Conservation (phyloP, 257 asterid genomes). For the Fraxinus americana region DNA sequence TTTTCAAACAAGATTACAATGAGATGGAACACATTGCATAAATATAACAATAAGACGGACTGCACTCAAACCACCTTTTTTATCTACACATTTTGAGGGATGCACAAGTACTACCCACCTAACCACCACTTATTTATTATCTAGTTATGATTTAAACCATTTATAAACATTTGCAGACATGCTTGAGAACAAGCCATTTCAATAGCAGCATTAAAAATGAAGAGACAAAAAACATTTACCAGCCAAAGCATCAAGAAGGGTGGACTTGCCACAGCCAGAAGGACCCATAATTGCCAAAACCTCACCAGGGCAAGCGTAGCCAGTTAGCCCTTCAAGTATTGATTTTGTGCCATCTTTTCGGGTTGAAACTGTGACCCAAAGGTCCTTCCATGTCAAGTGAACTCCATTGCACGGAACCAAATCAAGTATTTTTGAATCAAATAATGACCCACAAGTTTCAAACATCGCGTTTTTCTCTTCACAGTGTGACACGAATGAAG, state of each 20-base stretch:
- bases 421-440: background rate
- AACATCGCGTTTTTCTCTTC: background rate
- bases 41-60: too few relatives aligned
- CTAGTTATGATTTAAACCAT: too few relatives aligned
- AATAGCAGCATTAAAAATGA: too few relatives aligned
- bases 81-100: too few relatives aligned
- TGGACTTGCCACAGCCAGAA: constrained; percentile 44
- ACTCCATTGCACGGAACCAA: constrained; percentile 8
- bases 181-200: too few relatives aligned
- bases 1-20: background rate
- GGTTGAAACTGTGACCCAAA: constrained; percentile 35
- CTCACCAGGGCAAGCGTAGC: constrained; percentile 38
- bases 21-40: background rate
- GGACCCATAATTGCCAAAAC: constrained; percentile 44
- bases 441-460: background rate
- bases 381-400: constrained; percentile 45
- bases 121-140: too few relatives aligned
- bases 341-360: constrained; percentile 26
- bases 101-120: too few relatives aligned
- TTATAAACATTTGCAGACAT: too few relatives aligned
- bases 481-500: constrained; percentile 7
- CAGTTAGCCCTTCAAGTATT: constrained; percentile 34
- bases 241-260: constrained; percentile 44
- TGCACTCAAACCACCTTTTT: too few relatives aligned
- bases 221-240: constrained; percentile 17